Percentiles rank a stretch among this genome's conserved stretches.
Conservation (phyloP, 164 flowering plant genomes). For the Vitis amurensis region DNA sequence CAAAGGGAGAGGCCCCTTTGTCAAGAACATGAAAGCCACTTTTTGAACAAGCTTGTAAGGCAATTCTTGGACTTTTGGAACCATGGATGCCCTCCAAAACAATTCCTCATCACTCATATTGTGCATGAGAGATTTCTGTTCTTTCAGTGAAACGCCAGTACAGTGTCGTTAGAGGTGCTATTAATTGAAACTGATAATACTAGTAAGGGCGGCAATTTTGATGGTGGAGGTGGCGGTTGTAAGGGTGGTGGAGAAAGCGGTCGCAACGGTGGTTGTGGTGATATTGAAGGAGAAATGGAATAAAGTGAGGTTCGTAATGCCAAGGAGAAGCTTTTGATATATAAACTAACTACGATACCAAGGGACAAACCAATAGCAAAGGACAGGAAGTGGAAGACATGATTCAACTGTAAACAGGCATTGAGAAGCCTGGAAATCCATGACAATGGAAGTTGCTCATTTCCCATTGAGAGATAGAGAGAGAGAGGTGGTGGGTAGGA, state of each 20-base stretch:
- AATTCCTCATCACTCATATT: constrained; percentile 40
- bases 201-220: neutral
- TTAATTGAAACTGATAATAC: neutral
- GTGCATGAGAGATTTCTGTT: constrained; percentile 17
- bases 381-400: constrained; percentile 8
- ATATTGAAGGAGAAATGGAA: neutral
- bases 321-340: constrained; percentile 7
- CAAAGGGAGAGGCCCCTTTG: constrained; percentile 25
- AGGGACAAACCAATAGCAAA: constrained; percentile 20
- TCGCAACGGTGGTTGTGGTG: constrained; percentile 1
- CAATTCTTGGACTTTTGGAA: neutral
- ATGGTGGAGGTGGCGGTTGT: neutral
- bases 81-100: constrained; percentile 12
- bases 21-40: constrained; percentile 37
- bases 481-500: neutral
- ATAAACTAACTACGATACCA: constrained; percentile 13
- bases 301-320: neutral
- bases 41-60: constrained; percentile 8
- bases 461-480: neutral
- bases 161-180: neutral
- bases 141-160: constrained; percentile 4
- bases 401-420: constrained; percentile 2
- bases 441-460: neutral
- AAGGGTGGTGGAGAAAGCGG: neutral
- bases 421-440: neutral